These are phyloP conservation scores for Papilionanthe hybrid DNA, from an alignment of 116 monocot species.

Conservation along the genomic window DNA sequence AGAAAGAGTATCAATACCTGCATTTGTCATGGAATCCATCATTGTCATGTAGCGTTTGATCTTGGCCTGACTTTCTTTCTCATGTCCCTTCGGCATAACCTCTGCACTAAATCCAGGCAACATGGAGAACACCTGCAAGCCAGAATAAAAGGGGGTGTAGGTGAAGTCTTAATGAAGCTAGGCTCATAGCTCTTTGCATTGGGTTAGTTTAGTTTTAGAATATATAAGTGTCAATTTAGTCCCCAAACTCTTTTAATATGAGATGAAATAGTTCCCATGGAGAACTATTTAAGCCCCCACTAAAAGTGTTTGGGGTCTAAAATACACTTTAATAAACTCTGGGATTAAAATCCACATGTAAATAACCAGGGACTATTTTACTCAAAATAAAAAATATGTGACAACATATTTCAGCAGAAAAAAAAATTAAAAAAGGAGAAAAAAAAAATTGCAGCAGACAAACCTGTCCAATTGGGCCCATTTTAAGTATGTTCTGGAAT, in stretches of 20 bases:
- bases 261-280: too few species aligned
- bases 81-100: slow-evolving; percentile 92
- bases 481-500: slow-evolving; percentile 91
- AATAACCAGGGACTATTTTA: too few species aligned
- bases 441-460: not conserved
- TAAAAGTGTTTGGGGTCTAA: too few species aligned
- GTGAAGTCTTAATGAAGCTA: not conserved
- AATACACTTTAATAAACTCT: too few species aligned
- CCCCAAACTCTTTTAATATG: too few species aligned
- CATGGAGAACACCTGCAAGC: slow-evolving; percentile 82
- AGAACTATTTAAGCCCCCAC: too few species aligned
- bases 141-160: not conserved
- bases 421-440: not conserved
- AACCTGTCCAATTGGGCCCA: slow-evolving; percentile 90
- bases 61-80: slow-evolving; percentile 95
- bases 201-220: too few species aligned
- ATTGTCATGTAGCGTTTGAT: slow-evolving; percentile 96
- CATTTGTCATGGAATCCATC: slow-evolving; percentile 99
- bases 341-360: too few species aligned
- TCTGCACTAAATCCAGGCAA: slow-evolving; percentile 90
- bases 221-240: too few species aligned
- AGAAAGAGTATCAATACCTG: slow-evolving; percentile 37
- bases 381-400: too few species aligned
- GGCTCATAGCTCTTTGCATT: not conserved
- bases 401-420: not conserved